Evolutionary conservation across 257 asterid genomes (phyloP), one percentile per base, ranked within the genome.

Genomic region (Solanum bukasovii): DNA sequence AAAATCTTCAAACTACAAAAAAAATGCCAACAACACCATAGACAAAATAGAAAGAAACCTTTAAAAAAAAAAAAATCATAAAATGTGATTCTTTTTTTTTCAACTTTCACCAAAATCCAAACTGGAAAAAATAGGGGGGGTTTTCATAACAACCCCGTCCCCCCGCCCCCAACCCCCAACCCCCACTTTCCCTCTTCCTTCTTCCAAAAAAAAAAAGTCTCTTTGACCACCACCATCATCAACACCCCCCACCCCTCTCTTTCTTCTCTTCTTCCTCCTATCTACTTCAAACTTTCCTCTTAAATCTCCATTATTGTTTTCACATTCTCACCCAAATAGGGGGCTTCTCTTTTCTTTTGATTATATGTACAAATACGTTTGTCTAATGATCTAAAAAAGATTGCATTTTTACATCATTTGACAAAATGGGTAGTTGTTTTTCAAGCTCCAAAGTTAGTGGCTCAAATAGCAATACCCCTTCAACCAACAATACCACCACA

Each of bases 381-480:
- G 42, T 86, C 0, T 56, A 61, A 83, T 89, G 91, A 84, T 90
- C 89, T 84, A 84, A 71, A n/a, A 84, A 79, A 79, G 67, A 9
- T 79, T 79, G 38, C 85, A 79, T 44, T 68, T 35, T 38, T 42
- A 27, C 87, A 78, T 89, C 88, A 86, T 23, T 14, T 84, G 16
- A 18, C 46, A 86, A 90, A 87, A 94, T 94, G 98, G 98, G 98
- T 13, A 90, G 90, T 91, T 94, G 98, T 90, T 89, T 94, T 78
- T 93, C 98, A 40, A 87, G 93, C 90, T 86, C 88, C 7, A 94
- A 92, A 87, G 93, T 93, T 56, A 91, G 92, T 89, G 96, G 93
- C 42, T 89, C 94, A 63, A 93, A 94, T 79, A 92, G 92, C 93
- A 92, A 89, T 87, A 87, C 91, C 90, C 89, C 90, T 65, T 87